Conservation (phyloP, 1,139 yeast species). For the Debaryomyces coudertii region DNA sequence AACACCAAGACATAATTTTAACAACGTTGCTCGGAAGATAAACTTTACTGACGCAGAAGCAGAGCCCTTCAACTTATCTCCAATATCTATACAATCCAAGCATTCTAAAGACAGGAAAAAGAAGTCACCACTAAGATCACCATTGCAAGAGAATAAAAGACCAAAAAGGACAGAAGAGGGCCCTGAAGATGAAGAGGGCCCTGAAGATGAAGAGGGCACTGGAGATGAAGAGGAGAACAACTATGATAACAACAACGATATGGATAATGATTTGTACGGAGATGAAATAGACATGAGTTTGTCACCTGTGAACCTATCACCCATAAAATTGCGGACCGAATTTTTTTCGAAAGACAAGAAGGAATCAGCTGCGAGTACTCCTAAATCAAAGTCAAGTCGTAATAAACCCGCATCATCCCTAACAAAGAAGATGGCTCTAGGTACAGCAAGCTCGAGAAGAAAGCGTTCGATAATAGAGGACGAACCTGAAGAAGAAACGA, state of each 20-base stretch:
- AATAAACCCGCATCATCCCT: slow-evolving; percentile 22
- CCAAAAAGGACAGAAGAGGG: slow-evolving; percentile 10
- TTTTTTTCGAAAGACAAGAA: slow-evolving; percentile 4
- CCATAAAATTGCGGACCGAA: slow-evolving; percentile 9
- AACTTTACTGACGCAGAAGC: slow-evolving; percentile 44
- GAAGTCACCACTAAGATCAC: slow-evolving; percentile 39
- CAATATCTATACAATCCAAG: slow-evolving; percentile 28
- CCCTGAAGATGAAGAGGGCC: slow-evolving; percentile 13
- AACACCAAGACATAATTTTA: slow-evolving; percentile 14
- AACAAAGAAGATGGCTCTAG: slow-evolving; percentile 49
- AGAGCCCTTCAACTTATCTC: slow-evolving; percentile 37
- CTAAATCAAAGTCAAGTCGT: slow-evolving; percentile 2
- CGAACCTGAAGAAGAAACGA: slow-evolving; percentile 18
- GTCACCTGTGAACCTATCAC: slow-evolving; percentile 20
- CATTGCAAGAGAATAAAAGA: slow-evolving; percentile 29
- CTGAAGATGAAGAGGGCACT: no score
- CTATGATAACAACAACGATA: slow-evolving; percentile 13
- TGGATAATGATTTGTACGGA: slow-evolving; percentile 14
- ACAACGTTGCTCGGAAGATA: slow-evolving; percentile 37
- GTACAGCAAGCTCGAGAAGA: slow-evolving; percentile 25
- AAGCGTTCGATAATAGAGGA: slow-evolving; percentile 14
- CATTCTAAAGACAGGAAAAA: slow-evolving; percentile 22
- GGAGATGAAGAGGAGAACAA: slow-evolving; percentile 14
- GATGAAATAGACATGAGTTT: slow-evolving; percentile 19
- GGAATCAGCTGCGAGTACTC: slow-evolving; percentile 4